Evolutionary conservation across 371 early-diverging fungal genomes (phyloP).

Genomic region (Chytridium lagenaria): DNA sequence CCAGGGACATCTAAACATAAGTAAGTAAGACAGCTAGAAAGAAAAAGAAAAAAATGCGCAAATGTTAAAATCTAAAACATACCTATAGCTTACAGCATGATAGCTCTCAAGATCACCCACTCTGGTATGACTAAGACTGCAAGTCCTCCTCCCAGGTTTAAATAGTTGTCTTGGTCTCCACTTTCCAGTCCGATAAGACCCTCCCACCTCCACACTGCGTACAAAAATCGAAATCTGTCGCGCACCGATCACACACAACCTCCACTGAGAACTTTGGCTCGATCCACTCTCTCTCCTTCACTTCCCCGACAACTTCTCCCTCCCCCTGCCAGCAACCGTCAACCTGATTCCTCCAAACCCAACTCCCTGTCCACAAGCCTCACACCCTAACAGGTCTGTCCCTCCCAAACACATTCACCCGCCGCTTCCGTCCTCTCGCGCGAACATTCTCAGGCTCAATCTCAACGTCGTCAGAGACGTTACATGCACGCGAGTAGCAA

Average conservation of each 20-base stretch:
- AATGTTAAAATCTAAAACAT: too few species aligned
- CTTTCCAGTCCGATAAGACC: constrained; percentile 3
- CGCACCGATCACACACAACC: constrained; percentile 1
- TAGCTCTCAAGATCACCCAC: constrained; percentile 9
- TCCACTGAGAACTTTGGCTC: constrained; percentile 7
- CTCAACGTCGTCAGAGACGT: background rate
- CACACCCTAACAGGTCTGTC: constrained; percentile 6
- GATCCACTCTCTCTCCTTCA: background rate
- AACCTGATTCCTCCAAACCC: constrained; percentile 6
- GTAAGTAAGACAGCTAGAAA: too few species aligned
- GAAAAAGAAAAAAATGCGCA: too few species aligned
- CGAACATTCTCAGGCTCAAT: background rate
- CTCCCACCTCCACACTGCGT: constrained; percentile 1
- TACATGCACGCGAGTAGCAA: background rate
- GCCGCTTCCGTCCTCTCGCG: background rate
- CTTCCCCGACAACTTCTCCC: background rate
- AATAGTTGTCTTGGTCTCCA: constrained; percentile 16
- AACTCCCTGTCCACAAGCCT: constrained; percentile 9
- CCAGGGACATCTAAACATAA: constrained; percentile 9
- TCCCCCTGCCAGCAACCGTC: background rate
- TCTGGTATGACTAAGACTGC: constrained; percentile 9
- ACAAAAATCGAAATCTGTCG: background rate
- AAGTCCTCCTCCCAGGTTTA: background rate
- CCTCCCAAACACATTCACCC: constrained; percentile 14
- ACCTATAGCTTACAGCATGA: constrained; percentile 7